Base-by-base conservation (phyloP, 2,329 filamentous ascomycete genomes). In the Allantophomopsis lycopodina region DNA sequence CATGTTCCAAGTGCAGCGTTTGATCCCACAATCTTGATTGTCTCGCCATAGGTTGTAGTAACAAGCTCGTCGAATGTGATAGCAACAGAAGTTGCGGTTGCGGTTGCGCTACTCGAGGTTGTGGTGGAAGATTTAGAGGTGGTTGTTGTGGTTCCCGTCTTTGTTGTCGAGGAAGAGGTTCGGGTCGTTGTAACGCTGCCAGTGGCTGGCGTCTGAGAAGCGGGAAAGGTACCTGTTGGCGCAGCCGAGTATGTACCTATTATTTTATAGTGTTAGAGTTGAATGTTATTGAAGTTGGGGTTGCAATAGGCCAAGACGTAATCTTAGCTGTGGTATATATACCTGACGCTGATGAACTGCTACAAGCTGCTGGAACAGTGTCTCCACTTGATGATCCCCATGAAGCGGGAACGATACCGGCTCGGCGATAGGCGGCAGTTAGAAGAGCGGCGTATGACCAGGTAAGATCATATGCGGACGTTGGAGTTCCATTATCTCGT, bases 371-470 rank as follows among this genome's bases (percentile, higher is more conserved):
- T 1, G 76, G 73, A 0, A 77, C 57, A 0, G 61, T 60, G 42
- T 63, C 65, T 3, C 63, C 63, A 5, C 60, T 50, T 35, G 57
- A 45, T 20, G 59, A 65, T 4, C 64, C 64, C 76, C 77, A 81
- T 5, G 72, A 68, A 1, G 65, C 60, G 2, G 76, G 75, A 7
- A 76, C 56, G 13, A 69, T 50, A 15, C 66, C 67, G 36, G 66
- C 65, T 36, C 77, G 69, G 31, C 77, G 69, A 33, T 66, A 66
- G 17, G 64, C 60, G n/a, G 71, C 71, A 0, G 78, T 79, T 36
- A 85, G 60, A 56, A 85, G 78, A 0, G 79, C 68, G 1, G 79
- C 77, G 47, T 83, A 84, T 0, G 78, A 83, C 80, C 80, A 85
- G 3, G 80, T 84, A 20, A 85, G 61, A 46, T 85, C 76, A 14